Conservation (phyloP, 2,329 filamentous ascomycete genomes). For the Sclerotinia borealis region DNA sequence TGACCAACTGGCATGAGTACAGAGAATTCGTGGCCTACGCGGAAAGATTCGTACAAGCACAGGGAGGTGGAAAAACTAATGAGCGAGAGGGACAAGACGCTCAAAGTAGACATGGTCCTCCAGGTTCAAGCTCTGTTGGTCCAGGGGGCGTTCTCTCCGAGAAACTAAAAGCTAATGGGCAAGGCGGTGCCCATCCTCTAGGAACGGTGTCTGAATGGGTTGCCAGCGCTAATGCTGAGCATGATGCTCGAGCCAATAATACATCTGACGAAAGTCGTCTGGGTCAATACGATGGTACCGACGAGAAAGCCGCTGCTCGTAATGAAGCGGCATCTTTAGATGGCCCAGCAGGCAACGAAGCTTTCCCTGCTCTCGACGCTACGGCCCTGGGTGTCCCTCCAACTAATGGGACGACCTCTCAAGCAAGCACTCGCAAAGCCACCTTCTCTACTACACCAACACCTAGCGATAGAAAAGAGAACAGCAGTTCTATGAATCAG, state of each 20-base stretch:
- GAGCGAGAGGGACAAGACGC: slow-evolving; percentile 30
- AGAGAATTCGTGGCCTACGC: slow-evolving; percentile 53
- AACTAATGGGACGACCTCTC: slow-evolving; percentile 17
- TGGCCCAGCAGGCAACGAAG: slow-evolving; percentile 38
- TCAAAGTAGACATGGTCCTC: slow-evolving; percentile 30
- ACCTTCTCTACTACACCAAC: slow-evolving; percentile 45
- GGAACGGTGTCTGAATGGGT: slow-evolving; percentile 28
- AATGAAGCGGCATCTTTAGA: slow-evolving; percentile 39
- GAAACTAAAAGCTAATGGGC: slow-evolving; percentile 22
- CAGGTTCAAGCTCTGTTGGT: slow-evolving; percentile 17
- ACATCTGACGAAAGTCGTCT: slow-evolving; percentile 15
- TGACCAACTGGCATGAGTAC: slow-evolving; percentile 89
- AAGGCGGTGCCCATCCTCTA: slow-evolving; percentile 20
- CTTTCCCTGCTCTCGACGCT: slow-evolving; percentile 43
- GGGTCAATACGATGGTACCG: slow-evolving; percentile 21
- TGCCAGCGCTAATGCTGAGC: slow-evolving; percentile 22
- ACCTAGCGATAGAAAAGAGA: slow-evolving; percentile 16
- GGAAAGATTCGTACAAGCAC: slow-evolving; percentile 58
- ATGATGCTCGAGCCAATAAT: slow-evolving; percentile 17
- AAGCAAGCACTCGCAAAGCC: slow-evolving; percentile 45
- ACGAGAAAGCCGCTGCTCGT: slow-evolving; percentile 23
- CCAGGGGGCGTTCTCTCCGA: slow-evolving; percentile 13
- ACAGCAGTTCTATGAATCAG: slow-evolving; percentile 13
- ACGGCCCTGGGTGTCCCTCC: slow-evolving; percentile 10
- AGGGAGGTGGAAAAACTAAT: slow-evolving; percentile 32